Conservation (phyloP, 495 filamentous ascomycete species). For the Trichocladium uniseriatum region DNA sequence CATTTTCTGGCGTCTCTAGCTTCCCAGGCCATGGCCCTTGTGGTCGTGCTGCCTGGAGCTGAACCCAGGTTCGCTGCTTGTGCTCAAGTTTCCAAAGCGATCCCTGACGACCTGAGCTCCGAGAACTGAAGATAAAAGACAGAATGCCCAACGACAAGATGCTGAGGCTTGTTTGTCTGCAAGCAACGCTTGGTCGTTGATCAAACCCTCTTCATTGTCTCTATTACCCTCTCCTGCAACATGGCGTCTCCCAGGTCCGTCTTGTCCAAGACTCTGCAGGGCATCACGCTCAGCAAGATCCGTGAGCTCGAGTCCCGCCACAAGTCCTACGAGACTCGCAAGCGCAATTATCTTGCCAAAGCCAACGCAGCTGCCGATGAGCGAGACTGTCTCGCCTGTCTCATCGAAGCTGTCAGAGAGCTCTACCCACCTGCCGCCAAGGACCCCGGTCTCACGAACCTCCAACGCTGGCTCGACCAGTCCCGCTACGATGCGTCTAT, state of each 20-base stretch:
- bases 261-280: constrained; percentile 53
- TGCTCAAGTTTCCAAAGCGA: not conserved
- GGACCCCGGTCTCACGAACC: constrained; percentile 22
- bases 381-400: constrained; percentile 27
- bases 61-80: not conserved
- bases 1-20: no score
- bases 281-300: constrained; percentile 58
- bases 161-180: no score
- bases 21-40: no score
- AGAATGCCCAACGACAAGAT: no score
- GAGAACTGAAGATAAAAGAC: constrained; percentile 1
- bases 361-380: constrained; percentile 23
- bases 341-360: constrained; percentile 26
- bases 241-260: constrained; percentile 30
- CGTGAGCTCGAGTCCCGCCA: constrained; percentile 52
- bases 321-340: constrained; percentile 40
- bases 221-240: not conserved
- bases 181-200: no score
- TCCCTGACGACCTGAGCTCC: not conserved
- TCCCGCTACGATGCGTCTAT: constrained; percentile 32
- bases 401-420: constrained; percentile 34
- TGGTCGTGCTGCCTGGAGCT: constrained; percentile 4
- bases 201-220: no score
- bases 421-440: constrained; percentile 22
- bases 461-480: constrained; percentile 30